Evolutionary conservation across 2,329 filamentous ascomycete species (phyloP).

Genomic region (Trematosphaeria pertusa): DNA sequence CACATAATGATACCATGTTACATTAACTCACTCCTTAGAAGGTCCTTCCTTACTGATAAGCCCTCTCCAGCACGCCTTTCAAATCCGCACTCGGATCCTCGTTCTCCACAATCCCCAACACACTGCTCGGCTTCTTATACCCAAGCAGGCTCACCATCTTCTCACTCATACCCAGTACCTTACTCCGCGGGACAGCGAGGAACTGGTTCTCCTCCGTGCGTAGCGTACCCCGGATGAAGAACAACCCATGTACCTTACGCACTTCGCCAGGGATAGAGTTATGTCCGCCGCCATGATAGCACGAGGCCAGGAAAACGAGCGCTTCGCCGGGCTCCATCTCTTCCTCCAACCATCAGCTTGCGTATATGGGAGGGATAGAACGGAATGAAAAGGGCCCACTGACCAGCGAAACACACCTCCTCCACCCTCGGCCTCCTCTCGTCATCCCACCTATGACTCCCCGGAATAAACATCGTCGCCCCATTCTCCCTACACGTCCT

Average conservation of each 20-base stretch:
- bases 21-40: no score
- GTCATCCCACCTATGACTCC: constrained; percentile 42
- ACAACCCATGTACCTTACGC: constrained; percentile 39
- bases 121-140: constrained; percentile 41
- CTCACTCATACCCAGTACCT: constrained; percentile 38
- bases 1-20: no score
- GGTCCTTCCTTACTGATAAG: not conserved
- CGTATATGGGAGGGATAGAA: not conserved
- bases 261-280: constrained; percentile 28
- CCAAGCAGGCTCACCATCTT: constrained; percentile 43
- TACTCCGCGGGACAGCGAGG: constrained; percentile 38
- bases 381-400: not conserved
- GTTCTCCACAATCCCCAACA: constrained; percentile 45
- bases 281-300: constrained; percentile 44
- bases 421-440: constrained; percentile 28
- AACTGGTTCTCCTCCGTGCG: constrained; percentile 48
- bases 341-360: constrained; percentile 9
- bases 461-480: constrained; percentile 44
- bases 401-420: constrained; percentile 45
- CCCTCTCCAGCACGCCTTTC: constrained; percentile 9
- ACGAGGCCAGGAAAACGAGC: constrained; percentile 44
- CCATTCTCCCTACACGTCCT: constrained; percentile 39
- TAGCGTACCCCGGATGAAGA: constrained; percentile 38
- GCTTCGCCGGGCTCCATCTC: constrained; percentile 48
- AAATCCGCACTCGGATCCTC: constrained; percentile 30